phyloP scores from a whole-genome alignment of 805 yeast genomes.

The Citeromyces matritensis region DNA sequence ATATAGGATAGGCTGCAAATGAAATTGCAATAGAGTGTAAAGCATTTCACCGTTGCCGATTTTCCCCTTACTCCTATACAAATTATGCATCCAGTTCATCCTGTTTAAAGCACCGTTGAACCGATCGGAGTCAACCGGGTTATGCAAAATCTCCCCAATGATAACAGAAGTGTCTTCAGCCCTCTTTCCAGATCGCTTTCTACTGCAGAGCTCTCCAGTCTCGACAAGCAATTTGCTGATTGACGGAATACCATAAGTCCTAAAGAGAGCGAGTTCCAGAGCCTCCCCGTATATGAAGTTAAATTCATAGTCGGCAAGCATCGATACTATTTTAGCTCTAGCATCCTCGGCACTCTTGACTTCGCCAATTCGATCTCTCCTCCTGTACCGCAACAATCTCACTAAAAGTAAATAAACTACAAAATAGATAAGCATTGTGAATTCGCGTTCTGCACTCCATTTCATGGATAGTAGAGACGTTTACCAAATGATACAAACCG shows the following conservation, averaged over 20 bases:
- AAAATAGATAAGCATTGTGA: too few species aligned
- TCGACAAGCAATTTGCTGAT: not conserved
- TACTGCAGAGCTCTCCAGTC: not conserved
- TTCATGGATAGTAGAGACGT: too few species aligned
- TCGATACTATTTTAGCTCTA: not conserved
- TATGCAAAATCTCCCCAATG: not conserved
- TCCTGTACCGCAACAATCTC: not conserved
- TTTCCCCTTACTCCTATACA: not conserved
- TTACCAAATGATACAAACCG: constrained; percentile 30
- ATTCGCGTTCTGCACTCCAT: too few species aligned
- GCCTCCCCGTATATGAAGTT: not conserved
- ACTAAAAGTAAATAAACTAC: not conserved
- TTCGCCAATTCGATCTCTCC: not conserved
- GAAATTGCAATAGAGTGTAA: not conserved
- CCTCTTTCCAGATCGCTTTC: not conserved
- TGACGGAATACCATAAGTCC: constrained; percentile 1
- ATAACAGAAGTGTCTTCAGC: not conserved
- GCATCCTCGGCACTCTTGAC: not conserved
- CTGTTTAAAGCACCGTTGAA: not conserved
- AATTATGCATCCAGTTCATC: constrained; percentile 1
- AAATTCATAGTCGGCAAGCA: not conserved
- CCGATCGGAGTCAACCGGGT: not conserved
- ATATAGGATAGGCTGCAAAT: not conserved
- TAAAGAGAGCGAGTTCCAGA: not conserved
- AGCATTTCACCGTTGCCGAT: not conserved